Percentiles rank a stretch among this genome's conserved stretches.
phyloP scores from a whole-genome alignment of 345 rosid species.

The Syzygium oleosum region DNA sequence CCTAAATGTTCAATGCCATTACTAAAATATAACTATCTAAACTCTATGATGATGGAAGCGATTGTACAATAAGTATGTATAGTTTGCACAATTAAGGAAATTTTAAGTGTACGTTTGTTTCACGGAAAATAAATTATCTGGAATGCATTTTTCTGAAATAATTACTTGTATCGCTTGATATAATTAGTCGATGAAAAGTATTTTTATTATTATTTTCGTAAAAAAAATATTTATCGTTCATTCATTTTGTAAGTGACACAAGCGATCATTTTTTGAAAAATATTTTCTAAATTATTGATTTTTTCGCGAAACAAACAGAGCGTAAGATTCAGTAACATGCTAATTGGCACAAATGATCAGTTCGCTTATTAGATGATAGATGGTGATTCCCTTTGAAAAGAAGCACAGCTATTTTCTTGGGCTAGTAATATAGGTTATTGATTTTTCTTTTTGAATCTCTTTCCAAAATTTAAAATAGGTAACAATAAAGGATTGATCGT shows the following conservation, averaged over 20 bases:
- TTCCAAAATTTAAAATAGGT: background rate
- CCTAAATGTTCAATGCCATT: background rate
- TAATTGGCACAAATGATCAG: background rate
- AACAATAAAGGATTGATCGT: background rate
- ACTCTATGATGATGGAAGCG: background rate
- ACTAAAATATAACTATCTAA: background rate
- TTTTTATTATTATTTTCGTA: too few species aligned
- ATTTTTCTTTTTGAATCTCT: background rate
- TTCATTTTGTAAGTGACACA: too few species aligned
- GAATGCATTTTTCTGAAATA: too few species aligned
- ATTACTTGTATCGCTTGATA: too few species aligned
- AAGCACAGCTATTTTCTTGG: background rate
- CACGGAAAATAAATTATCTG: too few species aligned
- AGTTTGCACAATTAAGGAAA: too few species aligned
- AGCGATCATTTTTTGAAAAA: too few species aligned
- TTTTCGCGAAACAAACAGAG: too few species aligned
- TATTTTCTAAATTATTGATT: too few species aligned
- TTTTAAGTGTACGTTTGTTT: too few species aligned
- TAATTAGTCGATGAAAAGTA: too few species aligned
- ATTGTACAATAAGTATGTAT: background rate
- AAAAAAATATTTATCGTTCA: too few species aligned
- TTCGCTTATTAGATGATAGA: background rate
- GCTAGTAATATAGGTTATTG: background rate
- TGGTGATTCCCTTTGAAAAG: background rate
- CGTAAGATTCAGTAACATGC: background rate